phyloP scores from a whole-genome alignment of 2,329 filamentous ascomycete genomes.

The Didymella keratinophila region DNA sequence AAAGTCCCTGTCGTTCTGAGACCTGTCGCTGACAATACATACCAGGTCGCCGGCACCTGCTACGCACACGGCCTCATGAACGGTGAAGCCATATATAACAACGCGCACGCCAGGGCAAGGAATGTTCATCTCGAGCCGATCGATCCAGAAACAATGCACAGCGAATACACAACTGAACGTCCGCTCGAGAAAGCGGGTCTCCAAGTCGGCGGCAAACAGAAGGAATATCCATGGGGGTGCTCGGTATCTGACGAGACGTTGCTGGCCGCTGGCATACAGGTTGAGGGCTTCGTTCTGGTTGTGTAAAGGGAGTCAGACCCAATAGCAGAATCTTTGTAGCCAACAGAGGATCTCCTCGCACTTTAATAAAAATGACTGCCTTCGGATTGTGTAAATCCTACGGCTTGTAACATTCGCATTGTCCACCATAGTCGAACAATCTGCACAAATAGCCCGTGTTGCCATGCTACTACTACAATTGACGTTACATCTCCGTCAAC shows the following conservation, averaged over 20 bases:
- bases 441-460: too few relatives aligned
- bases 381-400: too few relatives aligned
- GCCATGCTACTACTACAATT: too few relatives aligned
- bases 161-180: not conserved
- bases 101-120: not conserved
- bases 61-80: slow-evolving; percentile 1
- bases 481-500: not conserved
- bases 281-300: not conserved
- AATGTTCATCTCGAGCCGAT: not conserved
- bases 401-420: too few relatives aligned
- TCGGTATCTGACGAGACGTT: not conserved
- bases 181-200: not conserved
- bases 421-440: too few relatives aligned
- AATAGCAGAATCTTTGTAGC: too few relatives aligned
- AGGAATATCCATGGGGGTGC: not conserved
- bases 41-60: not conserved
- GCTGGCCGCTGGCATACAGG: not conserved
- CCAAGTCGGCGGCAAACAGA: not conserved
- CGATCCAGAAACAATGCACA: not conserved
- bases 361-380: too few relatives aligned
- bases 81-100: not conserved
- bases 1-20: not conserved
- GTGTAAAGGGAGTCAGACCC: too few relatives aligned
- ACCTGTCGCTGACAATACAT: not conserved
- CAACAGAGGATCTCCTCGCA: too few relatives aligned